Percentiles rank a stretch among this genome's conserved stretches.
Conservation (phyloP, 208 protist genomes). For the Wallacemonas sp. region DNA sequence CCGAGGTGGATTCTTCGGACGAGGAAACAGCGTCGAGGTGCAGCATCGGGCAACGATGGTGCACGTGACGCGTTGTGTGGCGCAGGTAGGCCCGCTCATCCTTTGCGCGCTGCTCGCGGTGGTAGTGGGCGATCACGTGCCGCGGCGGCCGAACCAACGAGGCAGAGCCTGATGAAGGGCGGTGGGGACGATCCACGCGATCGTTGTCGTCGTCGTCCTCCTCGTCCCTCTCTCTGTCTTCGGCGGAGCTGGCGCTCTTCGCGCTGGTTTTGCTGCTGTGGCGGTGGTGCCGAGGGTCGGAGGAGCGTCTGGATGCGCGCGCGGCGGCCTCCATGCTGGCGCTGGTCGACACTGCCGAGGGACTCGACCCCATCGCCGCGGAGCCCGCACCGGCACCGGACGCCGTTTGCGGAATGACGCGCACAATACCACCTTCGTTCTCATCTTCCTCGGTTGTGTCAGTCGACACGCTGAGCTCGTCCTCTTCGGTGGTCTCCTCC, state of each 20-base stretch:
- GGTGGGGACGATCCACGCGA: not conserved
- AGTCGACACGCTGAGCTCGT: conserved; percentile 14
- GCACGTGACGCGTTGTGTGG: conserved; percentile 50
- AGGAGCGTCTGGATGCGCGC: no score
- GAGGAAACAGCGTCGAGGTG: conserved; percentile 40
- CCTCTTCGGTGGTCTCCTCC: conserved; percentile 1
- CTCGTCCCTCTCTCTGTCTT: not conserved
- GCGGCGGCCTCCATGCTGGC: no score
- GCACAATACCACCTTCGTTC: conserved; percentile 30
- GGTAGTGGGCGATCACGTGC: no score
- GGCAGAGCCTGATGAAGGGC: no score
- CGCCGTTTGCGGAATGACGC: conserved; percentile 20
- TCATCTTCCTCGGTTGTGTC: conserved; percentile 34
- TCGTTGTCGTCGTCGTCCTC: conserved; percentile 1
- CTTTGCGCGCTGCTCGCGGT: conserved; percentile 24
- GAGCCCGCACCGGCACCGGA: not conserved
- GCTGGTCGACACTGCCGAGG: no score
- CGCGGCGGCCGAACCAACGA: no score
- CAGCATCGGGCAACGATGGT: conserved; percentile 52
- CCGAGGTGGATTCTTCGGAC: conserved; percentile 19
- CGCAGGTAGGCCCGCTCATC: conserved; percentile 43
- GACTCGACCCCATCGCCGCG: no score
- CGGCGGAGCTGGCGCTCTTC: not conserved
- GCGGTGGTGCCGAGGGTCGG: no score
- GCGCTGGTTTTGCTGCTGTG: not conserved